Conservation (phyloP, 805 yeast genomes). For the Schwanniomyces pseudopolymorphus region DNA sequence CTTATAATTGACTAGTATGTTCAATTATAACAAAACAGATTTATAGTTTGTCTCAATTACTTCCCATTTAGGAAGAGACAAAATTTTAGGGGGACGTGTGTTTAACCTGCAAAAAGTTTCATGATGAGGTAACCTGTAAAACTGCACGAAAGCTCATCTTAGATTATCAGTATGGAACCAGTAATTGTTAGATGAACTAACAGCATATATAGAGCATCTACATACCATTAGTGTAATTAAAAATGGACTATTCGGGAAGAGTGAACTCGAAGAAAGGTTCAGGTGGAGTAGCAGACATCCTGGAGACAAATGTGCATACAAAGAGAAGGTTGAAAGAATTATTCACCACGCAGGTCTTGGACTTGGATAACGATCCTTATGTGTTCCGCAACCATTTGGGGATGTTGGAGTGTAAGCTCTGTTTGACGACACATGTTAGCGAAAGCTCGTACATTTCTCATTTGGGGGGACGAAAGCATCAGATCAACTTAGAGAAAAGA, state of each 20-base stretch:
- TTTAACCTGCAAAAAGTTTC: constrained; percentile 7
- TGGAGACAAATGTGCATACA: constrained; percentile 68
- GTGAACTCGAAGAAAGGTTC: constrained; percentile 90
- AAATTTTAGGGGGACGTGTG: constrained; percentile 8
- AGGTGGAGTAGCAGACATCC: constrained; percentile 81
- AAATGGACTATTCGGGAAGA: constrained; percentile 85
- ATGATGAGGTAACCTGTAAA: constrained; percentile 4
- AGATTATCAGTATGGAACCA: background rate
- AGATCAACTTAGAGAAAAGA: constrained; percentile 65
- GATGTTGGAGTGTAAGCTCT: constrained; percentile 76
- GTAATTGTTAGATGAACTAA: no score
- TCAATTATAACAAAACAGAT: background rate
- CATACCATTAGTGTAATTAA: background rate
- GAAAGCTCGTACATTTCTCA: constrained; percentile 84
- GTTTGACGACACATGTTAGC: constrained; percentile 77
- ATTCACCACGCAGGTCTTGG: constrained; percentile 48
- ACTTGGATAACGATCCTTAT: constrained; percentile 72
- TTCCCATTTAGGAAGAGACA: constrained; percentile 6
- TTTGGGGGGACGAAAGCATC: constrained; percentile 82
- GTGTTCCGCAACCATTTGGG: constrained; percentile 84
- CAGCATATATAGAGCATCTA: no score
- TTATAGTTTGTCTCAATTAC: constrained; percentile 1
- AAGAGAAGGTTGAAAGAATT: constrained; percentile 67
- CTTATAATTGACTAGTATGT: background rate
- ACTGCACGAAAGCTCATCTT: background rate